Evolutionary conservation across 1,139 yeast genomes (phyloP).

Genomic region (Geotrichum phurueaensis): DNA sequence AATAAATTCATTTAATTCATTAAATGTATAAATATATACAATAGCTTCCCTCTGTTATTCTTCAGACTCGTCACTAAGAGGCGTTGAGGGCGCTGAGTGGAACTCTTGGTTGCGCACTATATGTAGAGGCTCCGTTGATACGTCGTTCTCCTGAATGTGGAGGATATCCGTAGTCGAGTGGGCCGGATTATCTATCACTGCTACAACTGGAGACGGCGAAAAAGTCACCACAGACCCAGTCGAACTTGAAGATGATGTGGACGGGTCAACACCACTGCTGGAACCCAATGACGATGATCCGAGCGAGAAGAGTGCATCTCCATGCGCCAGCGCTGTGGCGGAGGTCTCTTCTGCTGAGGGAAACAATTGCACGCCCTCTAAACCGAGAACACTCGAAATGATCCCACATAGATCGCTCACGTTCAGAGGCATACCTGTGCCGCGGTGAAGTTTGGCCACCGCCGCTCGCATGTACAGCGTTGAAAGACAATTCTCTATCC

Average conservation of each 20-base stretch:
- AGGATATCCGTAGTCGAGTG: background rate
- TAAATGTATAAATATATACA: background rate
- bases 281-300: background rate
- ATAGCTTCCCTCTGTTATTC: background rate
- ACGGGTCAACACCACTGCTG: background rate
- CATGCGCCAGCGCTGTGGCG: background rate
- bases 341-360: background rate
- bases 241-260: background rate
- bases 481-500: conserved; percentile 47
- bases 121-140: background rate
- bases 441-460: background rate
- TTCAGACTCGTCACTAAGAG: background rate
- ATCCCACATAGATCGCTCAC: background rate
- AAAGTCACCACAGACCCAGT: background rate
- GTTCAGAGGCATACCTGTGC: background rate
- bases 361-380: background rate
- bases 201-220: background rate
- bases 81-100: background rate
- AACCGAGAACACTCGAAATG: background rate
- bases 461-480: conserved; percentile 22
- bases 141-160: background rate
- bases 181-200: background rate
- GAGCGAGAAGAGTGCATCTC: background rate
- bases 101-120: background rate
- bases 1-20: background rate